Base-by-base conservation (phyloP, 257 asterid genomes). In the Solanum pennellii region DNA sequence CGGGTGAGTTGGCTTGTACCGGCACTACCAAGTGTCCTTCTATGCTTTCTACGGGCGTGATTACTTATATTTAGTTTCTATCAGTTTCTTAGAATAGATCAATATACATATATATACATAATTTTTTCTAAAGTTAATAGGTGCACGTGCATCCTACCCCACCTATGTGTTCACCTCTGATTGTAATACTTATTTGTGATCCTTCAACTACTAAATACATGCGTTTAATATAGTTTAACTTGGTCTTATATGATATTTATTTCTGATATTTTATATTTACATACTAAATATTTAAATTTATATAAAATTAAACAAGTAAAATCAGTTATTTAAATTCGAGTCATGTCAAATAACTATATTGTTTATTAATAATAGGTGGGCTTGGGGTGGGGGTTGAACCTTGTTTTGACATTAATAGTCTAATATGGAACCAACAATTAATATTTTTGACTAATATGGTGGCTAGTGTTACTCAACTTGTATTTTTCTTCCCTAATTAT, bases 121-220 rank as follows among this genome's bases (percentile, higher is more conserved):
- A 18, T 18, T 18, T 56, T 52, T 56, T 18, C 0, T 0, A 0
- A 18, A 18, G n/a, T 18, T 56, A 56, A 18, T 0, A 0, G 0
- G 11, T 52, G 10, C 20, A 7, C 10, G 62, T 18, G 62, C 5
- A 33, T 1, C 0, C 35, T 33, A 33, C 5, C 35, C 1, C 7
- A 18, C 7, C 18, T 9, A 18, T 52, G 62, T 9, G 0, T 52
- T 3, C 0, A 1, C 5, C 62, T 18, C 1, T 52, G 11, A 56
- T 9, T 7, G 12, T 12, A 10, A 62, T 62, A 23, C 1, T 2
- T 10, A 62, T 10, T 20, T 62, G 5, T 62, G 29, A 62, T 56
- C 69, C 1, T 62, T 25, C 7, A 23, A 62, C 69, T 23, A 62
- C 29, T 9, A 62, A 62, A 62, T 1, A 59, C 25, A 62, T 62